These are phyloP conservation scores for Wickerhamiella sergipiensis DNA, from an alignment of 805 yeast genomes.

Conservation along the genomic window DNA sequence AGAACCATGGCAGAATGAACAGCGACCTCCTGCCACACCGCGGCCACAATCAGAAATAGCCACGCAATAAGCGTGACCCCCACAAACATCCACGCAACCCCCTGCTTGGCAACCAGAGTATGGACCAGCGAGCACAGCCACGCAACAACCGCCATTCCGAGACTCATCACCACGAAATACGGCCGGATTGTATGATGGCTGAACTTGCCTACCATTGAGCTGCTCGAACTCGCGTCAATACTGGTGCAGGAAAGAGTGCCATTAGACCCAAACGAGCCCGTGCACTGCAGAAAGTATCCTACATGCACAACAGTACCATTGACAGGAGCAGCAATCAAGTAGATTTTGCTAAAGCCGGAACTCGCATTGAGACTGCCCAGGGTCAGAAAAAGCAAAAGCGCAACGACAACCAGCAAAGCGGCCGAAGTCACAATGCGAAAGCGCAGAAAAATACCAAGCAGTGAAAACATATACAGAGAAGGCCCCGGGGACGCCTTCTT, in stretches of 20 bases:
- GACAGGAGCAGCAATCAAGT: background rate
- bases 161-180: slow-evolving; percentile 3
- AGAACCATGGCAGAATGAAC: slow-evolving; percentile 5
- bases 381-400: background rate
- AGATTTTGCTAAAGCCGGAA: background rate
- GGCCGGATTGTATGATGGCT: slow-evolving; percentile 5
- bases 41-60: slow-evolving; percentile 2
- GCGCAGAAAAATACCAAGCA: background rate
- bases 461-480: background rate
- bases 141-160: background rate
- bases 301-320: background rate
- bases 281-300: background rate
- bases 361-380: background rate
- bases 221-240: background rate
- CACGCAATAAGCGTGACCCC: background rate
- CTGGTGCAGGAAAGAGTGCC: background rate
- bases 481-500: no score
- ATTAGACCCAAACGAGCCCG: background rate
- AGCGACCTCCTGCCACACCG: slow-evolving; percentile 10
- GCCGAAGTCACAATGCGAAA: background rate
- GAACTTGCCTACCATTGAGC: background rate
- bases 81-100: background rate
- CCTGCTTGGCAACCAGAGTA: background rate
- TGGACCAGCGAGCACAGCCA: background rate
- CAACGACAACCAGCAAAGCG: background rate